phyloP scores from a whole-genome alignment of 495 filamentous ascomycete genomes.

The Lindgomyces ingoldianus region DNA sequence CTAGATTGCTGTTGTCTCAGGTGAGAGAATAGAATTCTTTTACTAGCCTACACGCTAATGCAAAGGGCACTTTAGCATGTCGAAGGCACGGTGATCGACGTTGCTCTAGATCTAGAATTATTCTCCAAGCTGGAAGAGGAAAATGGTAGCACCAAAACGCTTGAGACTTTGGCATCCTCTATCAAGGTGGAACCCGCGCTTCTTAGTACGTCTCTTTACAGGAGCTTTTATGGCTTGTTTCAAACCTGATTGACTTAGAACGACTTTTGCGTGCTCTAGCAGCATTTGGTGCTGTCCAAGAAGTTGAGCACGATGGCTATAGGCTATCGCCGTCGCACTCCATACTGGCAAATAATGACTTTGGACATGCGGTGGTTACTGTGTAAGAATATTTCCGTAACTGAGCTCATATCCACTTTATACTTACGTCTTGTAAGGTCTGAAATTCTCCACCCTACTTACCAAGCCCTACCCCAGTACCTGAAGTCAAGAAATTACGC shows the following conservation, averaged over 20 bases:
- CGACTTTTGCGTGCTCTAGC: slow-evolving; percentile 5
- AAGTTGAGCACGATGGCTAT: slow-evolving; percentile 7
- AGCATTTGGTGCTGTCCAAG: slow-evolving; percentile 6
- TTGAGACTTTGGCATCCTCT: slow-evolving; percentile 5
- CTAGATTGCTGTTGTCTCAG: slow-evolving; percentile 7
- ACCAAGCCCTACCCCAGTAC: slow-evolving; percentile 6
- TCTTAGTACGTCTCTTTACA: slow-evolving; percentile 7
- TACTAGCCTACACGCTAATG: slow-evolving; percentile 6
- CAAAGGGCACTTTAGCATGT: slow-evolving; percentile 5
- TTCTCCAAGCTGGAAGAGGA: slow-evolving; percentile 3
- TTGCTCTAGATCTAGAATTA: slow-evolving; percentile 4
- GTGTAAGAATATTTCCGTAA: slow-evolving; percentile 1
- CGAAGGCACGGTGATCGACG: slow-evolving; percentile 1
- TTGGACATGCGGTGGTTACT: slow-evolving; percentile 3
- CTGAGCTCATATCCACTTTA: slow-evolving; percentile 3
- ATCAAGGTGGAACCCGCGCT: slow-evolving; percentile 6
- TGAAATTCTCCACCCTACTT: slow-evolving; percentile 7
- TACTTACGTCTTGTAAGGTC: slow-evolving; percentile 7
- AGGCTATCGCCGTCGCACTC: slow-evolving; percentile 6
- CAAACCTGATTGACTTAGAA: slow-evolving; percentile 5
- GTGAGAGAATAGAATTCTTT: slow-evolving; percentile 5
- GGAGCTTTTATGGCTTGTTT: slow-evolving; percentile 2
- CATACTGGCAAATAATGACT: slow-evolving; percentile 7
- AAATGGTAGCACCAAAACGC: slow-evolving; percentile 7
- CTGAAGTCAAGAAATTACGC: slow-evolving; percentile 4